Percentiles rank a stretch among this genome's conserved stretches.
phyloP scores from a whole-genome alignment of 2,329 filamentous ascomycete species.

The Knoxdaviesia proteae region DNA sequence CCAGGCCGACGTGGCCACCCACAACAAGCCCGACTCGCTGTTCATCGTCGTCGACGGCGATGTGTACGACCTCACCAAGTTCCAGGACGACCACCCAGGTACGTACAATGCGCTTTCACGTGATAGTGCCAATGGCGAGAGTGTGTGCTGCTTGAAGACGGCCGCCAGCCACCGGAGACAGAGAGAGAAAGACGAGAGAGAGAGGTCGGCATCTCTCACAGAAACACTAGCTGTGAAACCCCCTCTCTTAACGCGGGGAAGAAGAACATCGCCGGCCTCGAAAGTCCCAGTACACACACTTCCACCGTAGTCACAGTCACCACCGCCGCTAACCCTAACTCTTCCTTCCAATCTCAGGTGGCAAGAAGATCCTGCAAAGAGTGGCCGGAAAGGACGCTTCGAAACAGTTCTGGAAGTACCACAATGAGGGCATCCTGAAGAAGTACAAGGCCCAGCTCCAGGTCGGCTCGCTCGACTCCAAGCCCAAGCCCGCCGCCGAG shows the following conservation, averaged over 20 bases:
- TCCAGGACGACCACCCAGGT: constrained; percentile 72
- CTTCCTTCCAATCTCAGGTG: constrained; percentile 17
- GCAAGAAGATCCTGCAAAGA: constrained; percentile 43
- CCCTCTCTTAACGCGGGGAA: no score
- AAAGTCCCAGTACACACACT: no score
- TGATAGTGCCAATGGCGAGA: no score
- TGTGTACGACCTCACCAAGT: constrained; percentile 85
- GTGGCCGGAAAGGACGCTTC: constrained; percentile 46
- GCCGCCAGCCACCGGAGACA: no score
- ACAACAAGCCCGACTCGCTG: constrained; percentile 71
- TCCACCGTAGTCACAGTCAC: no score
- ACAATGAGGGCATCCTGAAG: constrained; percentile 73
- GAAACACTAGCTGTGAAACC: no score
- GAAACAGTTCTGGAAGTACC: constrained; percentile 53
- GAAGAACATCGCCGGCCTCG: no score
- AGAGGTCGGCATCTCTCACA: no score
- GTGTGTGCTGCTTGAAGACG: no score
- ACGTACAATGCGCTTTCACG: constrained; percentile 10
- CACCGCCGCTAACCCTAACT: neutral
- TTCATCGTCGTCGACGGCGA: constrained; percentile 89
- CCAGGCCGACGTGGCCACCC: constrained; percentile 66
- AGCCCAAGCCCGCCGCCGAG: constrained; percentile 48
- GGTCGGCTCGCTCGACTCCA: constrained; percentile 74
- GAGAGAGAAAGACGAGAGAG: no score
- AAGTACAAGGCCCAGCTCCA: constrained; percentile 63